Conservation (phyloP, 2,329 filamentous ascomycete genomes). For the Chrysoporthe austroafricana region DNA sequence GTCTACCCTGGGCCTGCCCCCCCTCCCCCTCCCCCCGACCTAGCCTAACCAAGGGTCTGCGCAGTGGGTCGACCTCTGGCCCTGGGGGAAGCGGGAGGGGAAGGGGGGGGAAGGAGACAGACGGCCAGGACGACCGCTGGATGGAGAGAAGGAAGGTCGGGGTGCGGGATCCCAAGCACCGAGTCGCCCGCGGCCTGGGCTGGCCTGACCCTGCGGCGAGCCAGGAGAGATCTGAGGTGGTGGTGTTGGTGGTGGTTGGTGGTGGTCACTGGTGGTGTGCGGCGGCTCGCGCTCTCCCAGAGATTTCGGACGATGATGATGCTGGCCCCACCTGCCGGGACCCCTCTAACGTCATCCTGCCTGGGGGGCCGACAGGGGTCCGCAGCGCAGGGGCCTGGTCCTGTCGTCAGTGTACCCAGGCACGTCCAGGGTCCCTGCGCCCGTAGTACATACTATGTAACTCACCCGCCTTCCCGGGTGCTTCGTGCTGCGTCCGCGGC, state of each 20-base stretch:
- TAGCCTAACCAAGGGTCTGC: neutral
- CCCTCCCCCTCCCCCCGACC: no score
- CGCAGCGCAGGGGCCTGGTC: conserved; percentile 2
- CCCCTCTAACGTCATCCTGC: conserved; percentile 20
- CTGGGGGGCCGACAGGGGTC: conserved; percentile 2
- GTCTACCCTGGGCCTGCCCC: conserved; percentile 2
- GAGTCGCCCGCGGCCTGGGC: no score
- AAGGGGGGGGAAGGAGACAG: no score
- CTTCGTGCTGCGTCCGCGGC: neutral
- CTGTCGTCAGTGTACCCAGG: neutral
- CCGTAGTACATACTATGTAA: neutral
- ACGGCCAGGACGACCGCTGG: no score
- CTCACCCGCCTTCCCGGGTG: no score
- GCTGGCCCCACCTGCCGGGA: conserved; percentile 6
- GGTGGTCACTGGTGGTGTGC: neutral
- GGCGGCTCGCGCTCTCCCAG: neutral
- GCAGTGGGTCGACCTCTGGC: no score
- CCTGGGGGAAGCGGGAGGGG: neutral
- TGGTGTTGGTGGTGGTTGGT: neutral
- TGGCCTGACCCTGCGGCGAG: neutral
- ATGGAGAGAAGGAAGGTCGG: no score
- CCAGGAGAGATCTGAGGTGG: neutral
- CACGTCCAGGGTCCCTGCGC: neutral
- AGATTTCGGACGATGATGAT: conserved; percentile 12
- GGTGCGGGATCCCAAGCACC: no score